A percentile compares a stretch with the other conserved stretches of the same genome.
Evolutionary conservation across 306 rosid genomes (phyloP).

Genomic region (Cicer cuneatum): DNA sequence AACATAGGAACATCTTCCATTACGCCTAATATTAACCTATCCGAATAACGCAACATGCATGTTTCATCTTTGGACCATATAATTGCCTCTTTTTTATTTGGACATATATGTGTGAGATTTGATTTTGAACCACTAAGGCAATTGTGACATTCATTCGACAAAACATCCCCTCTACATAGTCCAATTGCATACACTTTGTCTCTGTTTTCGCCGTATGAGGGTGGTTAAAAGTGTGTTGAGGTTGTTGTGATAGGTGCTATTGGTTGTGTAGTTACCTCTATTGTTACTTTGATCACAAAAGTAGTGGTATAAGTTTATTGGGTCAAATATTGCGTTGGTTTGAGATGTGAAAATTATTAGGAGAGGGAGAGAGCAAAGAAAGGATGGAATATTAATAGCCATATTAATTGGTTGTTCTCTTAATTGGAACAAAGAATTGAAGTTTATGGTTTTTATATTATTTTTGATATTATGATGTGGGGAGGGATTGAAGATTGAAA

Average conservation of each 20-base stretch:
- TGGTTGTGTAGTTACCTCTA: constrained; percentile 10
- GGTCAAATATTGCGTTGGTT: not conserved
- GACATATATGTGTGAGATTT: constrained; percentile 1
- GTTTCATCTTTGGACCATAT: not conserved
- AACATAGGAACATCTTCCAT: not conserved
- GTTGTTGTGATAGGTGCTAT: constrained; percentile 20
- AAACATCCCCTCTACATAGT: not conserved
- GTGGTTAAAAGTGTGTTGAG: constrained; percentile 14
- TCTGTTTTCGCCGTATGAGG: not conserved
- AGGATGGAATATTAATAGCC: not conserved
- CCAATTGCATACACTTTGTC: constrained; percentile 12
- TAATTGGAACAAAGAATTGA: not conserved
- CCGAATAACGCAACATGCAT: constrained; percentile 20
- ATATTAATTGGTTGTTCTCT: not conserved
- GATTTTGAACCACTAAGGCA: not conserved
- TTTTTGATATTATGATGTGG: no score
- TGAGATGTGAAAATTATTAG: constrained; percentile 9
- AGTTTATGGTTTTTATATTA: not conserved
- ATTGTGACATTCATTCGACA: not conserved
- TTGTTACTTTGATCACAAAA: not conserved
- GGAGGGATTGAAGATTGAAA: not conserved
- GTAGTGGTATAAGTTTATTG: not conserved
- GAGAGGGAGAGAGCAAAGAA: not conserved
- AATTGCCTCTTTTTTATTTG: constrained; percentile 4
- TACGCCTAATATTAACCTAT: not conserved